Evolutionary conservation across 2,329 filamentous ascomycete genomes (phyloP).

Genomic region (Scytalidium sp.): DNA sequence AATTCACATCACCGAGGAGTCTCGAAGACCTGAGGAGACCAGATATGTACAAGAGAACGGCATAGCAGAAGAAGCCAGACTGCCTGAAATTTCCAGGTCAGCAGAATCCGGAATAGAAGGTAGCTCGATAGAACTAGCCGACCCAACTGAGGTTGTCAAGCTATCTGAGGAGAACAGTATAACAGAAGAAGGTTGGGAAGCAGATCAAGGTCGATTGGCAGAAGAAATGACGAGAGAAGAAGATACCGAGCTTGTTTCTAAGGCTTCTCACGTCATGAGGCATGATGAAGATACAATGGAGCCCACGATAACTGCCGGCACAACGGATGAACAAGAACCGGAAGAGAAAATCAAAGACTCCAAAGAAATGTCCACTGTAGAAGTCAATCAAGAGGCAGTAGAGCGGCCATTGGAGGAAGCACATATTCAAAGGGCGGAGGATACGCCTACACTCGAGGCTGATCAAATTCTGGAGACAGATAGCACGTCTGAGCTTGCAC

Average conservation of each 20-base stretch:
- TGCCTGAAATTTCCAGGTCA: constrained; percentile 10
- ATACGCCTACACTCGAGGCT: neutral
- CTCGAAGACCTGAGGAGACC: constrained; percentile 9
- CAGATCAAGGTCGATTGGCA: neutral
- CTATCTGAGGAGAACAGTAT: neutral
- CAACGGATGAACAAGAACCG: no score
- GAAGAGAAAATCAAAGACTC: no score
- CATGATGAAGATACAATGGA: no score
- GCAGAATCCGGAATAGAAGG: constrained; percentile 3
- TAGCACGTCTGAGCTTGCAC: no score
- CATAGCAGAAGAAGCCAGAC: constrained; percentile 4
- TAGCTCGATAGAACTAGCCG: constrained; percentile 5
- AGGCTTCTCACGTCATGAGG: no score
- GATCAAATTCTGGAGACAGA: no score
- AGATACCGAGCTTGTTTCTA: neutral
- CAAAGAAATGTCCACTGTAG: neutral
- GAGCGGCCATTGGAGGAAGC: neutral
- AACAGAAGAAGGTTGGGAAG: neutral
- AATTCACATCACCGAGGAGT: constrained; percentile 5
- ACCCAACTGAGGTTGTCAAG: constrained; percentile 1
- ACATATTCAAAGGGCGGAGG: neutral
- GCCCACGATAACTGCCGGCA: no score
- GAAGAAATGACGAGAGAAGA: neutral
- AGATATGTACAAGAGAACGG: neutral
- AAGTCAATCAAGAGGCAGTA: no score